These are phyloP conservation scores for Sporothrix brasiliensis DNA, from an alignment of 2,329 filamentous ascomycete species.

Conservation along the genomic window DNA sequence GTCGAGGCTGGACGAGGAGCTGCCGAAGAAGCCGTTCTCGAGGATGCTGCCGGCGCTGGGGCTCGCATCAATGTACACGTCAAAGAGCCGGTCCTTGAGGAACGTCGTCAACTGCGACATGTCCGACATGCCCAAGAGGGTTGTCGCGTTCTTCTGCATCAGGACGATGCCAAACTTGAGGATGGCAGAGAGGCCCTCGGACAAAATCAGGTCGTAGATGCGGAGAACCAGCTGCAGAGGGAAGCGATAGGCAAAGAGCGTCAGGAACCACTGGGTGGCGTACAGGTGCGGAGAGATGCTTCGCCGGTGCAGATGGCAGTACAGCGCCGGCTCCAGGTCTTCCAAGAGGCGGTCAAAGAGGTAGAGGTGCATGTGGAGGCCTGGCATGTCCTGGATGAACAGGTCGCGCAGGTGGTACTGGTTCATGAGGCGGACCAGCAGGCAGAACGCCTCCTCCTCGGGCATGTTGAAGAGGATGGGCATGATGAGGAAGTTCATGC, in stretches of 20 bases:
- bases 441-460: conserved; percentile 92
- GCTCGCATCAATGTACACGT: conserved; percentile 93
- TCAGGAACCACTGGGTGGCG: conserved; percentile 98
- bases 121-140: conserved; percentile 81
- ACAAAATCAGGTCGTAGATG: conserved; percentile 93
- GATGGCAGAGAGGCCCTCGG: conserved; percentile 89
- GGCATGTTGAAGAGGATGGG: conserved; percentile 97
- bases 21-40: conserved; percentile 96
- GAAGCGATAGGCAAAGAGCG: conserved; percentile 97
- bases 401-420: conserved; percentile 91
- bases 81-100: conserved; percentile 91
- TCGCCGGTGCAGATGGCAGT: conserved; percentile 87
- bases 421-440: conserved; percentile 93
- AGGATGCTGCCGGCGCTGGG: conserved; percentile 91
- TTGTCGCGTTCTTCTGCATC: conserved; percentile 88
- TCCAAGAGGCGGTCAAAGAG: conserved; percentile 94
- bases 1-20: conserved; percentile 82
- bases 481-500: conserved; percentile 99
- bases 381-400: conserved; percentile 95
- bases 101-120: conserved; percentile 89
- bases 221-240: conserved; percentile 93
- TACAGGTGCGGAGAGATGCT: conserved; percentile 91
- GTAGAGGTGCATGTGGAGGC: conserved; percentile 88
- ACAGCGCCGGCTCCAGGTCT: conserved; percentile 89
- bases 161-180: conserved; percentile 92